Conservation (phyloP, 345 rosid genomes). For the Linum tenue region DNA sequence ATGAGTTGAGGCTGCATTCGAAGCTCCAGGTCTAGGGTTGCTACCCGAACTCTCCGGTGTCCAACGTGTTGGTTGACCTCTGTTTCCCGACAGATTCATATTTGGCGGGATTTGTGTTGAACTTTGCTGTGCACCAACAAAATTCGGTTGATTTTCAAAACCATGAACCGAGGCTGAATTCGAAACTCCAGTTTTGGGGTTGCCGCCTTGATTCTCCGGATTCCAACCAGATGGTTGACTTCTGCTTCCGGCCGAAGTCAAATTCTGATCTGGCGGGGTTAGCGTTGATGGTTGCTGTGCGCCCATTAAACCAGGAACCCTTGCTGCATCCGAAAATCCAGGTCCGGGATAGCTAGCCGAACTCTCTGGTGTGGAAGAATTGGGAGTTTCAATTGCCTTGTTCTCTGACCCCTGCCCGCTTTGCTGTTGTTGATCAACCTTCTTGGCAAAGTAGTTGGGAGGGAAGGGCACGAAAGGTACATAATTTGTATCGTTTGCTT, state of each 20-base stretch:
- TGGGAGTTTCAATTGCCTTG: conserved; percentile 24
- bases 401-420: conserved; percentile 15
- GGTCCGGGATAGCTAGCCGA: background rate
- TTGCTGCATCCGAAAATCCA: conserved; percentile 4
- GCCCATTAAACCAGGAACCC: conserved; percentile 12
- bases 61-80: no score
- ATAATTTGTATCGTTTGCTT: conserved; percentile 42
- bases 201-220: background rate
- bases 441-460: conserved; percentile 59
- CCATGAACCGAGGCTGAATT: conserved; percentile 10
- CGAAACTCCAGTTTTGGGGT: conserved; percentile 2
- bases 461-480: conserved; percentile 87
- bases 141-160: conserved; percentile 16
- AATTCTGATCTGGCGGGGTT: background rate
- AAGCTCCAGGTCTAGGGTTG: no score
- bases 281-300: background rate
- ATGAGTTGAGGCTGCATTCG: no score
- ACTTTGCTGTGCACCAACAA: conserved; percentile 6
- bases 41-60: no score
- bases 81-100: background rate
- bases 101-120: background rate
- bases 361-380: conserved; percentile 19
- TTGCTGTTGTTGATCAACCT: conserved; percentile 30
- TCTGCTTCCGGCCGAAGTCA: background rate
- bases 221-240: no score